phyloP scores from a whole-genome alignment of 495 filamentous ascomycete genomes.

The Lindgomyces ingoldianus region DNA sequence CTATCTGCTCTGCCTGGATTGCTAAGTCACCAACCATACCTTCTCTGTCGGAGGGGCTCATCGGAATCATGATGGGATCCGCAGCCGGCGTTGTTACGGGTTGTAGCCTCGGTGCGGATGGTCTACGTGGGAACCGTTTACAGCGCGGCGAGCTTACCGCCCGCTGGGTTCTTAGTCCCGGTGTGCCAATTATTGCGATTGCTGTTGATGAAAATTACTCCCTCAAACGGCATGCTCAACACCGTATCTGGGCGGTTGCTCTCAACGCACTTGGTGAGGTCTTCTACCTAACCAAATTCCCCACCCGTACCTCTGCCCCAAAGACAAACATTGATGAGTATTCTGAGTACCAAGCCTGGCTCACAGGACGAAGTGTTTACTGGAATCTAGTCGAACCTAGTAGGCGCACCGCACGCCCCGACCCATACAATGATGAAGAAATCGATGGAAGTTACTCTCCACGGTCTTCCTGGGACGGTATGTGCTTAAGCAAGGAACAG shows the following conservation, averaged over 20 bases:
- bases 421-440: conserved; percentile 62
- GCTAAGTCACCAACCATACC: conserved; percentile 76
- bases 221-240: conserved; percentile 62
- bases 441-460: conserved; percentile 69
- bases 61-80: conserved; percentile 83
- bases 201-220: conserved; percentile 81
- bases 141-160: conserved; percentile 76
- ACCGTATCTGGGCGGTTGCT: conserved; percentile 80
- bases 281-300: conserved; percentile 75
- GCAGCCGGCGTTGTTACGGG: conserved; percentile 82
- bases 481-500: conserved; percentile 70
- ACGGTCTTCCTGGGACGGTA: conserved; percentile 68
- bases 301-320: conserved; percentile 47
- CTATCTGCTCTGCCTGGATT: conserved; percentile 83
- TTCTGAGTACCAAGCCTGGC: conserved; percentile 71
- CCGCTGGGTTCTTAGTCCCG: conserved; percentile 85
- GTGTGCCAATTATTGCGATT: conserved; percentile 86
- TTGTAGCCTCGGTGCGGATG: conserved; percentile 72
- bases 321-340: conserved; percentile 40
- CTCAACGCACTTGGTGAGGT: conserved; percentile 92
- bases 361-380: conserved; percentile 69
- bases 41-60: conserved; percentile 69
- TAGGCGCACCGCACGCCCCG: conserved; percentile 66
- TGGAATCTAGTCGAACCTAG: conserved; percentile 81
- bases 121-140: conserved; percentile 64